A percentile compares a stretch with the other conserved stretches of the same genome.
These are phyloP conservation scores for Larix sibirica DNA, from an alignment of 83 land plant species.

Conservation along the genomic window DNA sequence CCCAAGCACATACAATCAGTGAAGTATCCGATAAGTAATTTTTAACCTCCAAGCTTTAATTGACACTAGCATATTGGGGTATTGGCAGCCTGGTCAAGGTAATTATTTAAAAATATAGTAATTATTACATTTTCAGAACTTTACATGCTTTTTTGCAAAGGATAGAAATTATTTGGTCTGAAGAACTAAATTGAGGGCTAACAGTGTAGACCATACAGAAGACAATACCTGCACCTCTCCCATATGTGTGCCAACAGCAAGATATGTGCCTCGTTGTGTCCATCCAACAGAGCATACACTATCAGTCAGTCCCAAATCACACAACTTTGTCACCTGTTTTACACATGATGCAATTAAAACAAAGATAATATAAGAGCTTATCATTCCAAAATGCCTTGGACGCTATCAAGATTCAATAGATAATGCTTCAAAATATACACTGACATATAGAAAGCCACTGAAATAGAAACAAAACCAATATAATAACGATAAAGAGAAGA, in stretches of 20 bases:
- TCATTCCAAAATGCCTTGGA: background rate
- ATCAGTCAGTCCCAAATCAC: conserved; percentile 89
- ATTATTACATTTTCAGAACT: background rate
- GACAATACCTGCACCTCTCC: conserved; percentile 87
- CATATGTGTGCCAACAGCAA: conserved; percentile 90
- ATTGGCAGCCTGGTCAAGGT: background rate
- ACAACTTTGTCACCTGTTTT: conserved; percentile 87
- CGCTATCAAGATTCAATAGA: background rate
- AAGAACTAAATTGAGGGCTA: background rate
- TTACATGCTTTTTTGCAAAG: background rate
- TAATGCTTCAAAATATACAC: no score
- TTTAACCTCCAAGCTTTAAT: background rate
- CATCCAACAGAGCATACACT: conserved; percentile 95
- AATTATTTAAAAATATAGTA: background rate
- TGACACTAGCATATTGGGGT: background rate
- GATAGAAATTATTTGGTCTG: background rate
- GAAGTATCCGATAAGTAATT: background rate
- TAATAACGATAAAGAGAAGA: background rate
- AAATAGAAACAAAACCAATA: background rate
- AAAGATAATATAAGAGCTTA: background rate
- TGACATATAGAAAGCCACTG: background rate
- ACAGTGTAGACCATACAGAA: background rate
- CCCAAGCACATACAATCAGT: background rate
- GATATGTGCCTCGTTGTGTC: conserved; percentile 91
- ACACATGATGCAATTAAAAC: conserved; percentile 8